A percentile compares a stretch with the other conserved stretches of the same genome.
These are phyloP conservation scores for Nitzschia sp. DNA, from an alignment of 108 stramenopile genomes.

Conservation along the genomic window DNA sequence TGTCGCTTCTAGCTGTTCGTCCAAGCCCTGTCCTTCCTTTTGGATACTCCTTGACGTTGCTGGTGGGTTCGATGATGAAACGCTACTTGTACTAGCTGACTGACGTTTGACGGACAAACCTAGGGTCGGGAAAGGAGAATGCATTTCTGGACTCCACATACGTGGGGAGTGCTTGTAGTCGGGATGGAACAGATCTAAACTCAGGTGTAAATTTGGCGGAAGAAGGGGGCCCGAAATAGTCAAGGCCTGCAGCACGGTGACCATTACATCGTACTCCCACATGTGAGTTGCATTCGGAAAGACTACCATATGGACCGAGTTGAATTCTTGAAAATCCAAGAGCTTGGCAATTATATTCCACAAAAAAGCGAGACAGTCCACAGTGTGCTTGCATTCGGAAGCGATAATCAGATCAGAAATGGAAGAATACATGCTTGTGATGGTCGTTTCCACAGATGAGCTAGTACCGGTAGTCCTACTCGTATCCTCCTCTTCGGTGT, in stretches of 20 bases:
- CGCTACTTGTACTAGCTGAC: neutral
- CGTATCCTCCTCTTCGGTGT: neutral
- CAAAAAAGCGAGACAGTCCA: constrained; percentile 14
- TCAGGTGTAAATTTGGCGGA: constrained; percentile 7
- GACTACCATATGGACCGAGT: constrained; percentile 18
- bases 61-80: neutral
- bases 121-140: constrained; percentile 41
- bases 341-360: constrained; percentile 19
- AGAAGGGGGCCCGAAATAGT: constrained; percentile 18
- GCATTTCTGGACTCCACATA: constrained; percentile 34
- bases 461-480: too few species aligned
- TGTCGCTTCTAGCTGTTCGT: constrained; percentile 5
- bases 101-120: constrained; percentile 16
- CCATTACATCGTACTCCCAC: constrained; percentile 32
- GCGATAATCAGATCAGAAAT: constrained; percentile 26
- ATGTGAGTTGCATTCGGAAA: constrained; percentile 18
- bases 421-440: constrained; percentile 6
- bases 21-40: neutral
- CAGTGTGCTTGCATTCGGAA: constrained; percentile 7
- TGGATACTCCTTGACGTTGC: neutral
- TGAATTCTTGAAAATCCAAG: constrained; percentile 1
- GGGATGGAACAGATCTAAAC: constrained; percentile 35
- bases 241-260: constrained; percentile 22
- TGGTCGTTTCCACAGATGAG: neutral
- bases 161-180: constrained; percentile 37